Base-by-base conservation (phyloP, 257 asterid genomes). In the Salvia hispanica region DNA sequence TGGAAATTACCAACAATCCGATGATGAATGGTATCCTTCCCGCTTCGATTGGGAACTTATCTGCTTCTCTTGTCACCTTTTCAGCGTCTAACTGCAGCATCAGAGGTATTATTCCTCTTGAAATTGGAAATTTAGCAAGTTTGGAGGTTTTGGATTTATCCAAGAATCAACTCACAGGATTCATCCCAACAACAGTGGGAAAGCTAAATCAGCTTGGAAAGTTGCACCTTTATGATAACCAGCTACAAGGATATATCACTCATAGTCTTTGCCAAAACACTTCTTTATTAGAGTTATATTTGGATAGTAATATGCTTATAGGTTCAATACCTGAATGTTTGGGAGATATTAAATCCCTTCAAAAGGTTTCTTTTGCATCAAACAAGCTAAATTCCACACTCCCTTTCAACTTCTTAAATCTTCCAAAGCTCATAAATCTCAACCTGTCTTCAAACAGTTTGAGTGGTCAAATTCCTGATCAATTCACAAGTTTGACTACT, bases 401-500 rank as follows among this genome's bases (percentile, higher is more conserved):
- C 6, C 37, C 37, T 34, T 34, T 34, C 37, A 34, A 13, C 2
- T n/a, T 67, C 8, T 53, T 59, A 16, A 9, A 54, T 31, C 53
- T 53, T n/a, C 37, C 37, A 34, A n/a, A 21, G 2, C 53, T 67
- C 54, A 42, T 67, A 37, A 0, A 0, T 3, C 1, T 67, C 0
- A 12, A 67, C 45, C 54, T 67, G 64, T 67, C 72, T 1, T 67
- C 72, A 25, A 67, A 67, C 64, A 7, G 14, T 40, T 28, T 67
- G 64, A 55, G 18, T 4, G 73, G 73, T 7, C 12, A 44, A 4
- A 57, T 68, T 43, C 51, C 73, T 2, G 1, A 10, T 43, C 47
- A 68, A 21, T 11, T 68, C 9, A 57, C 47, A 31, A 28, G 10
- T 2, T 56, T 68, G 47, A 45, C 4, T 13, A 37, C 25, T 31